Percentiles rank a stretch among this genome's conserved stretches.
Evolutionary conservation across 768 basidiomycete genomes (phyloP).

Genomic region (Pulveroboletus ravenelii): DNA sequence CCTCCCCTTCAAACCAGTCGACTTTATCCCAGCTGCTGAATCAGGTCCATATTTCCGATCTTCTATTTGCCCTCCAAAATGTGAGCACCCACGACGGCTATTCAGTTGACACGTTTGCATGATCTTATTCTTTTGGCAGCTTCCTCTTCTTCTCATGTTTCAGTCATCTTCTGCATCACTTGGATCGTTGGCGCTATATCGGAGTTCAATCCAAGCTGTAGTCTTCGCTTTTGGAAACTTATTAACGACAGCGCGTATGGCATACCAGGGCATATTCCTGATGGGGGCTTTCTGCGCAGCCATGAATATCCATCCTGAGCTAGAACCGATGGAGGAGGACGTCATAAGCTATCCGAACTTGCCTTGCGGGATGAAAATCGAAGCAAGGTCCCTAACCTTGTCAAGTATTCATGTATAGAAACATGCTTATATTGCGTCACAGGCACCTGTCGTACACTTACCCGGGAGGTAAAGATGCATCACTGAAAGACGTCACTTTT

Average conservation of each 20-base stretch:
- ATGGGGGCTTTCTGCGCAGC: constrained; percentile 85
- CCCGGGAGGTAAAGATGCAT: constrained; percentile 65
- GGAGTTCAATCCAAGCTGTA: constrained; percentile 69
- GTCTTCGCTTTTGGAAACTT: constrained; percentile 62
- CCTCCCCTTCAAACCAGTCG: constrained; percentile 32
- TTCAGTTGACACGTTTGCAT: constrained; percentile 6
- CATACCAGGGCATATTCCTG: constrained; percentile 82
- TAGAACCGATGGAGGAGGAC: constrained; percentile 59
- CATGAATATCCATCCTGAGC: constrained; percentile 60
- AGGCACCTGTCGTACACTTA: constrained; percentile 73
- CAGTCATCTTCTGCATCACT: constrained; percentile 71
- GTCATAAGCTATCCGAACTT: constrained; percentile 43
- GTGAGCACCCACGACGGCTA: constrained; percentile 38
- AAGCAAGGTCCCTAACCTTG: constrained; percentile 50
- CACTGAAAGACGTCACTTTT: constrained; percentile 66
- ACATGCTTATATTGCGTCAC: constrained; percentile 16
- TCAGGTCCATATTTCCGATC: constrained; percentile 59
- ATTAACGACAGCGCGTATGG: constrained; percentile 60
- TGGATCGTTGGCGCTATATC: constrained; percentile 79
- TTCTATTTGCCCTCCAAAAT: constrained; percentile 64
- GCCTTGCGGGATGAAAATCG: constrained; percentile 62
- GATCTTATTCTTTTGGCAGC: constrained; percentile 37
- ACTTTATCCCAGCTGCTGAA: constrained; percentile 45
- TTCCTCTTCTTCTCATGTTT: constrained; percentile 68
- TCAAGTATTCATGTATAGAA: constrained; percentile 6